A percentile compares a stretch with the other conserved stretches of the same genome.
phyloP scores from a whole-genome alignment of 1,284 basidiomycete species.

The Leccinum discolor region DNA sequence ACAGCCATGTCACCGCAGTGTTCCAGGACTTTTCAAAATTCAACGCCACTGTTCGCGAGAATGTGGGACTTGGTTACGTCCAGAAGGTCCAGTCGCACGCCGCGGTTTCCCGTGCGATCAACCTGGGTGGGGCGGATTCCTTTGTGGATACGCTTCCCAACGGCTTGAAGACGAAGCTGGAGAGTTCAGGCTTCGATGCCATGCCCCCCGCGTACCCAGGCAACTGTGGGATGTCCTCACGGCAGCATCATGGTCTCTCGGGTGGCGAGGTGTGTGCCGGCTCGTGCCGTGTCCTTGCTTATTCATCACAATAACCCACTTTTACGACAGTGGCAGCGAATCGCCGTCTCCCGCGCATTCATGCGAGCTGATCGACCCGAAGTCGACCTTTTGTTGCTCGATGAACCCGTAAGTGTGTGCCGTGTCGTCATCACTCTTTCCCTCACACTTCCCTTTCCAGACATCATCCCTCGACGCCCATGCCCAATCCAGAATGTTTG shows the following conservation, averaged over 20 bases:
- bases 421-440: conserved; percentile 7
- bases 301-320: conserved; percentile 20
- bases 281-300: conserved; percentile 4
- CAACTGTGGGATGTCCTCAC: conserved; percentile 27
- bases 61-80: conserved; percentile 77
- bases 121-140: conserved; percentile 63
- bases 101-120: conserved; percentile 61
- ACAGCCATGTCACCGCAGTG: conserved; percentile 71
- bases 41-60: conserved; percentile 71
- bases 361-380: conserved; percentile 77
- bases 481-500: conserved; percentile 78
- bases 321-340: conserved; percentile 74
- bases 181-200: conserved; percentile 58
- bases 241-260: conserved; percentile 64
- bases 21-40: conserved; percentile 85
- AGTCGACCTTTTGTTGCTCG: conserved; percentile 77
- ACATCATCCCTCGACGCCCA: conserved; percentile 80
- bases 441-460: conserved; percentile 35
- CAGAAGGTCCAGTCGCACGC: conserved; percentile 50
- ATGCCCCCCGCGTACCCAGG: conserved; percentile 40
- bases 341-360: conserved; percentile 82
- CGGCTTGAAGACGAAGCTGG: conserved; percentile 67
- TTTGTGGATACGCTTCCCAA: conserved; percentile 64
- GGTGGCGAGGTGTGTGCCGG: conserved; percentile 67
- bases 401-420: conserved; percentile 64